These are phyloP conservation scores for Ceratobasidium sp. DNA, from an alignment of 1,284 basidiomycete species.

Conservation along the genomic window DNA sequence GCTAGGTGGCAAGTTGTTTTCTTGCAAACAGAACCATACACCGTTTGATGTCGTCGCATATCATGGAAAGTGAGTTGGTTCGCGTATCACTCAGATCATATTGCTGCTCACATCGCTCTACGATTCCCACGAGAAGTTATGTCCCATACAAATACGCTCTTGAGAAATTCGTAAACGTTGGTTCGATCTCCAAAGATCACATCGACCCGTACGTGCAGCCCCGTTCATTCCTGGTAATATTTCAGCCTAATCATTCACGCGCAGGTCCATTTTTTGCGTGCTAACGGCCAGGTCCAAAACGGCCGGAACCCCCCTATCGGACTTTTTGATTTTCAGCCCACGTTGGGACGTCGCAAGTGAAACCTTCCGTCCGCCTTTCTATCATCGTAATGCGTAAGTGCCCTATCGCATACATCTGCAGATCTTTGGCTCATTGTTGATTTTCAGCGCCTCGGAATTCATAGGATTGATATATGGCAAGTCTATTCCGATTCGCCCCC, in stretches of 20 bases:
- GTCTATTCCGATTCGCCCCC: neutral
- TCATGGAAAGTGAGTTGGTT: conserved; percentile 68
- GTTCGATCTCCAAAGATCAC: conserved; percentile 73
- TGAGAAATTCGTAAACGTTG: conserved; percentile 74
- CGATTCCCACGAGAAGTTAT: conserved; percentile 62
- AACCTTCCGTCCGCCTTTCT: conserved; percentile 61
- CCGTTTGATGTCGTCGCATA: conserved; percentile 81
- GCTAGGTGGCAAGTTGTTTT: conserved; percentile 70
- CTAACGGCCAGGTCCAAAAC: conserved; percentile 73
- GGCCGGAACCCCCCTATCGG: conserved; percentile 67
- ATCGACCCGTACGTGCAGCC: conserved; percentile 63
- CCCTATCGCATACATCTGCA: conserved; percentile 42
- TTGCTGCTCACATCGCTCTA: conserved; percentile 4
- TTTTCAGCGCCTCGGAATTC: conserved; percentile 60
- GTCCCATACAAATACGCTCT: conserved; percentile 79
- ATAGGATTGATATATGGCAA: conserved; percentile 71
- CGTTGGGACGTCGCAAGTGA: conserved; percentile 71
- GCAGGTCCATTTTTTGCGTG: conserved; percentile 67
- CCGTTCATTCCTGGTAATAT: neutral
- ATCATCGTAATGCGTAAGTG: conserved; percentile 52
- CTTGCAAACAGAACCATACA: conserved; percentile 71
- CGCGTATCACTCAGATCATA: conserved; percentile 24
- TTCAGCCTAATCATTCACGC: conserved; percentile 7
- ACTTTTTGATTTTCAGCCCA: conserved; percentile 72
- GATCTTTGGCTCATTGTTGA: neutral